Conservation (phyloP, 2,329 filamentous ascomycete genomes). For the Escovopsis weberi region DNA sequence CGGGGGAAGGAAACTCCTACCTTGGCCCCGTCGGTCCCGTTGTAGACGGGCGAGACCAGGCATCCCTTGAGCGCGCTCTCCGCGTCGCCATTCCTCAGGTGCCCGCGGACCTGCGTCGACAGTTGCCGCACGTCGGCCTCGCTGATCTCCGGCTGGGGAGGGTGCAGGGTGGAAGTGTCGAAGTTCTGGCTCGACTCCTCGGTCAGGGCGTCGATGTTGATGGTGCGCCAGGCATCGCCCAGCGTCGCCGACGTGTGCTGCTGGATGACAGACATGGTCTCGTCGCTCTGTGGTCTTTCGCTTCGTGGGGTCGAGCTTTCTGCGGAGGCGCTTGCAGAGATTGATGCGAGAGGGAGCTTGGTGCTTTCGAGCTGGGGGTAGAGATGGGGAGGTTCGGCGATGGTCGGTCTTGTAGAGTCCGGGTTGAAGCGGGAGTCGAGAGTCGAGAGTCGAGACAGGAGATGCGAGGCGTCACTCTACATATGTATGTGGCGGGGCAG, state of each 20-base stretch:
- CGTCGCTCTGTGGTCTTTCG: background rate
- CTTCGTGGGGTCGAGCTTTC: background rate
- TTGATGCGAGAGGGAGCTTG: no score
- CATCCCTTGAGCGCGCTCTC: constrained; percentile 77
- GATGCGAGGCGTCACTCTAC: no score
- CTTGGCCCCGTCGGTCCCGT: constrained; percentile 43
- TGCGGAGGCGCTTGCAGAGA: background rate
- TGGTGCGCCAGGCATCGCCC: constrained; percentile 63
- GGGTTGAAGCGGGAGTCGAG: no score
- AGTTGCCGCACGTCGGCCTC: constrained; percentile 68
- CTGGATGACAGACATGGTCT: constrained; percentile 50
- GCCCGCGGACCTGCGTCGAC: constrained; percentile 69
- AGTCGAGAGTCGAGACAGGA: no score
- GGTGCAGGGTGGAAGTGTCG: constrained; percentile 69
- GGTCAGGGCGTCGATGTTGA: constrained; percentile 85
- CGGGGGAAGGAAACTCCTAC: constrained; percentile 17
- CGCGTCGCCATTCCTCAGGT: constrained; percentile 72
- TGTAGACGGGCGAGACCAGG: constrained; percentile 73
- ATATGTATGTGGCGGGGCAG: no score
- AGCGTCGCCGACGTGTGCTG: constrained; percentile 47
- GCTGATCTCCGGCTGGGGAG: constrained; percentile 57
- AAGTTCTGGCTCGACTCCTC: constrained; percentile 88
- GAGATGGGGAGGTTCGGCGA: background rate
- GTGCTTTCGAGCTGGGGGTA: no score
- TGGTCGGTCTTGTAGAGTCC: no score